Conservation (phyloP, 495 filamentous ascomycete species). For the Hypoxylon intermedium region DNA sequence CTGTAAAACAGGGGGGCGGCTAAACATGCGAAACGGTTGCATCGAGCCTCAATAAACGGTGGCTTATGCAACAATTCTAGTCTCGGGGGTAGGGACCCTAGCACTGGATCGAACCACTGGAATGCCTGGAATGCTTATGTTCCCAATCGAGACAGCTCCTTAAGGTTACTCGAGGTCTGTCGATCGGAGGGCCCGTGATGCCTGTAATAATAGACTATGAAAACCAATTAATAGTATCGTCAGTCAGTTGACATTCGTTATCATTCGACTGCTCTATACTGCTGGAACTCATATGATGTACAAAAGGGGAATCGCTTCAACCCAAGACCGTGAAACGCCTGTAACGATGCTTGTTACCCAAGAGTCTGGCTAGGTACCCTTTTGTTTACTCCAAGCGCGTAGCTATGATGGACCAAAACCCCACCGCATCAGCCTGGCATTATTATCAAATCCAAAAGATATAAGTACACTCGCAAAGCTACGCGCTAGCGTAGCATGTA, state of each 20-base stretch:
- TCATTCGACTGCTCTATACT: conserved; percentile 7
- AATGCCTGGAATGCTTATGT: conserved; percentile 21
- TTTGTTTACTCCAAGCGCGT: conserved; percentile 30
- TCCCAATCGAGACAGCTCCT: conserved; percentile 3
- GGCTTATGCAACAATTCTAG: conserved; percentile 37
- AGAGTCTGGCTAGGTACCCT: conserved; percentile 5
- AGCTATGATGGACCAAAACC: conserved; percentile 1
- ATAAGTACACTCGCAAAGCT: conserved; percentile 6
- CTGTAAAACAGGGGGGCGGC: conserved; percentile 33
- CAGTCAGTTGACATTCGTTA: conserved; percentile 14
- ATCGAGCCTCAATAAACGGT: conserved; percentile 34
- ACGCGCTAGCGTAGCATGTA: conserved; percentile 57
- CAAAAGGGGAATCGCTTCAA: conserved; percentile 16
- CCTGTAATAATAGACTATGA: not conserved
- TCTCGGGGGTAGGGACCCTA: conserved; percentile 16
- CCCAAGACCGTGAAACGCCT: conserved; percentile 22
- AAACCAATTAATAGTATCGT: not conserved
- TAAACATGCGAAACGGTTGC: conserved; percentile 24
- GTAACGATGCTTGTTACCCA: conserved; percentile 24
- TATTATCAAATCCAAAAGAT: conserved; percentile 15
- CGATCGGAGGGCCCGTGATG: not conserved
- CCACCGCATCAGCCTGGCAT: not conserved
- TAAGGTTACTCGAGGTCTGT: not conserved
- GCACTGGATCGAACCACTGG: conserved; percentile 16
- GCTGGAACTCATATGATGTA: conserved; percentile 19